Base-by-base conservation (phyloP, 2,329 filamentous ascomycete species). In the Colletotrichum sp. region DNA sequence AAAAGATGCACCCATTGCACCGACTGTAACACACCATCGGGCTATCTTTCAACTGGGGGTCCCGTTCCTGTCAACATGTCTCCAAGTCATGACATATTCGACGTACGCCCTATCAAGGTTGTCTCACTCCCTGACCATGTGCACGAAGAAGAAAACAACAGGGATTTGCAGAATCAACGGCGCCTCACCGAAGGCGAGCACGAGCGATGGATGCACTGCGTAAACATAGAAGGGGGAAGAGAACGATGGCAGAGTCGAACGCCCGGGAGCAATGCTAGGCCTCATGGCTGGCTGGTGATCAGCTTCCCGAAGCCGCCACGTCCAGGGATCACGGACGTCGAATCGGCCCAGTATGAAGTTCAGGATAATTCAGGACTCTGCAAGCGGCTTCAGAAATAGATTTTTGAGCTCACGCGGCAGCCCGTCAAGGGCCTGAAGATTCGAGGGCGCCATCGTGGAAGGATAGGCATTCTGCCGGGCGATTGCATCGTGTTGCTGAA, bases 321-420 rank as follows among this genome's bases (percentile, higher is more conserved):
- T 64, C 15, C 25, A 62, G 44, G 65, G 39, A 52, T 57, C 73
- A 76, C 70, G 73, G 73, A 76, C 73, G 44, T 67, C 22, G 12
- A 44, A 39, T 16, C 59, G 55, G 39, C 57, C 59, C 32, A 29
- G 72, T 72, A 64, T 73, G 73, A 63, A 64, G n/a, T 69, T 76
- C 64, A 71, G 68, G 72, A 75, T 34, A 71, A 75, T 71, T 75
- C 72, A 76, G 73, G 73, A 73, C 55, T 69, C 72, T 65, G 19
- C 19, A 32, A 64, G 55, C 52, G 39, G 69, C 70, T 68, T 73
- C 70, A 68, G 69, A 73, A 73, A 73, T 76, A 39, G 64, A 69
- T 39, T 29, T 19, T 29, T 32, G 73, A 64, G 73, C 73, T 64
- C 57, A 59, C 64, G 57, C 64, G 32, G 55, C 64, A 64, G 44